Percentiles rank a stretch among this genome's conserved stretches.
phyloP scores from a whole-genome alignment of 2,329 filamentous ascomycete genomes.

The Herpotrichia juniperi region DNA sequence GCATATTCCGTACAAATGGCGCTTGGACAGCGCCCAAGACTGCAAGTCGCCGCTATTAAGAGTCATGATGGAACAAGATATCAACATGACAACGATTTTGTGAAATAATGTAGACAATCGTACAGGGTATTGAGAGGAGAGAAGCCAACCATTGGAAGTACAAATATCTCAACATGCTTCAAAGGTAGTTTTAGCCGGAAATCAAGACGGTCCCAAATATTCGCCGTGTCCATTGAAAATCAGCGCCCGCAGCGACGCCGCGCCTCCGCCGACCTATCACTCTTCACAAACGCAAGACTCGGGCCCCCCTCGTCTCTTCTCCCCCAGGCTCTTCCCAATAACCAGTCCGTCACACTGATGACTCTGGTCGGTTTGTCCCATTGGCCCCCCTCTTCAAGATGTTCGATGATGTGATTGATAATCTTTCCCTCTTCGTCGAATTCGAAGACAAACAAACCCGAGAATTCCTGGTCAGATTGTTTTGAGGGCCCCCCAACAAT shows the following conservation, averaged over 20 bases:
- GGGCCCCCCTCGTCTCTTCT: conserved; percentile 49
- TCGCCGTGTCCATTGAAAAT: neutral
- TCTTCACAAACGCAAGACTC: conserved; percentile 49
- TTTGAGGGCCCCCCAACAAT: conserved; percentile 60
- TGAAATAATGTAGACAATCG: too few relatives aligned
- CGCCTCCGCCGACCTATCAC: conserved; percentile 3
- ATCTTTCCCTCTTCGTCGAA: conserved; percentile 89
- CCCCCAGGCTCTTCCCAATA: conserved; percentile 77
- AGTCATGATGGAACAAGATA: conserved; percentile 3
- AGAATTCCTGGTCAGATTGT: conserved; percentile 70
- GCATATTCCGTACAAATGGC: conserved; percentile 32
- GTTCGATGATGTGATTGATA: conserved; percentile 89
- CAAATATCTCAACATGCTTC: neutral
- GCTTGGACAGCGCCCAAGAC: conserved; percentile 1
- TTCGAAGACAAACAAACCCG: conserved; percentile 91
- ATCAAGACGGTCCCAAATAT: too few relatives aligned
- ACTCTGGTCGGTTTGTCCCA: conserved; percentile 87
- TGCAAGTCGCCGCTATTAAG: conserved; percentile 9
- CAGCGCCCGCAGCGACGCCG: conserved; percentile 1
- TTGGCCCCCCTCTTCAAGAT: conserved; percentile 80
- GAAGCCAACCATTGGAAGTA: neutral
- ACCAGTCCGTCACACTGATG: conserved; percentile 92
- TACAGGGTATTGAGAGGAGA: neutral
- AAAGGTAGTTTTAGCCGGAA: too few relatives aligned
- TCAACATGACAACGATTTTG: too few relatives aligned